Evolutionary conservation across 768 basidiomycete genomes (phyloP).

Genomic region (Suillus placidus): DNA sequence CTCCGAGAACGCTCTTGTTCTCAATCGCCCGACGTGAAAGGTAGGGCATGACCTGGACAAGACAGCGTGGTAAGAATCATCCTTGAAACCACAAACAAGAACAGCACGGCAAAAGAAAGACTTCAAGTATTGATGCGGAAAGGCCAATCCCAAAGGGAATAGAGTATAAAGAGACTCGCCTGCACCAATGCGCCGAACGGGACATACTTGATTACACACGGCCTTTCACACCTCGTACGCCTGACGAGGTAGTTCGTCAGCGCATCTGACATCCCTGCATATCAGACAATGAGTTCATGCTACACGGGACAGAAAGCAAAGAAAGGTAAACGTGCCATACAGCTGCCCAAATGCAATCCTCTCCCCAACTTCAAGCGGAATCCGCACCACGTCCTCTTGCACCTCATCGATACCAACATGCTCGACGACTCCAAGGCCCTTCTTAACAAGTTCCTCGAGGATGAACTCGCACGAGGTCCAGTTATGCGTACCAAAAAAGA

Average conservation of each 20-base stretch:
- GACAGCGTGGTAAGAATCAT: conserved; percentile 17
- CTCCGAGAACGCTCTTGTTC: conserved; percentile 86
- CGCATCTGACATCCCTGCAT: conserved; percentile 81
- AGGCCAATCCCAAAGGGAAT: not conserved
- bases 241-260: conserved; percentile 71
- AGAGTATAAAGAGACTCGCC: conserved; percentile 35
- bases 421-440: conserved; percentile 42
- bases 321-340: conserved; percentile 57
- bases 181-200: conserved; percentile 76
- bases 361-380: conserved; percentile 61
- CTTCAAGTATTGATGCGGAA: not conserved
- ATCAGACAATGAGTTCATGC: conserved; percentile 7
- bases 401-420: conserved; percentile 14
- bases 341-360: conserved; percentile 79
- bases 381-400: conserved; percentile 24
- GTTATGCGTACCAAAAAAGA: conserved; percentile 90
- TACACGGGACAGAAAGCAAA: not conserved
- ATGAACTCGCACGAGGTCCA: conserved; percentile 66
- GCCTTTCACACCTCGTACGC: conserved; percentile 52
- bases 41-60: conserved; percentile 81
- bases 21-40: conserved; percentile 86
- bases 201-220: conserved; percentile 82
- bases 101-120: not conserved
- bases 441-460: conserved; percentile 56
- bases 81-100: not conserved